These are phyloP conservation scores for Blakeslea trispora DNA, from an alignment of 371 early-diverging fungal species.

Conservation along the genomic window DNA sequence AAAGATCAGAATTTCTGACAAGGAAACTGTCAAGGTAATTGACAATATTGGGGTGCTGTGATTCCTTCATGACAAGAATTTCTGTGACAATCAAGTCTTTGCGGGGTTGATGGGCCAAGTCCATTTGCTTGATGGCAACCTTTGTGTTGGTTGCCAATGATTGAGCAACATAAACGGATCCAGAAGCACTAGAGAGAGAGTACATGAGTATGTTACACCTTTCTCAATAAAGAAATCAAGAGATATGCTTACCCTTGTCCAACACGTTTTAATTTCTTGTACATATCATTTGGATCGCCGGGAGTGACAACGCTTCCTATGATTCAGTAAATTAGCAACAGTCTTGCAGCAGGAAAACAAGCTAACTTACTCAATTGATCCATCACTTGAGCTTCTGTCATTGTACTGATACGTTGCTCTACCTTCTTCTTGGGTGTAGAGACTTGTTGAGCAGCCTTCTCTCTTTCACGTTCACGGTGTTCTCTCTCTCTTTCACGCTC, in stretches of 20 bases:
- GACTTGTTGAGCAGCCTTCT: constrained; percentile 32
- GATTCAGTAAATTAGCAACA: background rate
- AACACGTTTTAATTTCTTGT: constrained; percentile 89
- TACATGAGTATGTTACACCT: background rate
- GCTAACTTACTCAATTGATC: constrained; percentile 68
- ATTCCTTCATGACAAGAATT: constrained; percentile 95
- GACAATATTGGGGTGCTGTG: constrained; percentile 94
- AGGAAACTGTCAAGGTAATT: constrained; percentile 93
- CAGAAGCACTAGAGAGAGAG: constrained; percentile 75
- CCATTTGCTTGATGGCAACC: constrained; percentile 98
- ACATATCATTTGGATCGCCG: constrained; percentile 84
- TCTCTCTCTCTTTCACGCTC: constrained; percentile 29
- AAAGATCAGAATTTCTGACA: constrained; percentile 80
- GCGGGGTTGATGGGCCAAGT: constrained; percentile 88
- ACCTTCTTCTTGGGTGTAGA: constrained; percentile 47
- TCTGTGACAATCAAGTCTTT: constrained; percentile 97
- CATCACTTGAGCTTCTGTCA: constrained; percentile 94
- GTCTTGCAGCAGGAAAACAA: background rate
- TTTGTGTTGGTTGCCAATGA: constrained; percentile 64
- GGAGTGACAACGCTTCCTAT: constrained; percentile 72
- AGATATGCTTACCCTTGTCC: constrained; percentile 96
- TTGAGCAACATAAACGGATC: constrained; percentile 91
- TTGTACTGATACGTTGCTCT: constrained; percentile 77
- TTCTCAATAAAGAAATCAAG: too few species aligned
- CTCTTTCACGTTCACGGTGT: constrained; percentile 33